These are phyloP conservation scores for Pelargonium nanum DNA, from an alignment of 345 rosid species.

Conservation along the genomic window DNA sequence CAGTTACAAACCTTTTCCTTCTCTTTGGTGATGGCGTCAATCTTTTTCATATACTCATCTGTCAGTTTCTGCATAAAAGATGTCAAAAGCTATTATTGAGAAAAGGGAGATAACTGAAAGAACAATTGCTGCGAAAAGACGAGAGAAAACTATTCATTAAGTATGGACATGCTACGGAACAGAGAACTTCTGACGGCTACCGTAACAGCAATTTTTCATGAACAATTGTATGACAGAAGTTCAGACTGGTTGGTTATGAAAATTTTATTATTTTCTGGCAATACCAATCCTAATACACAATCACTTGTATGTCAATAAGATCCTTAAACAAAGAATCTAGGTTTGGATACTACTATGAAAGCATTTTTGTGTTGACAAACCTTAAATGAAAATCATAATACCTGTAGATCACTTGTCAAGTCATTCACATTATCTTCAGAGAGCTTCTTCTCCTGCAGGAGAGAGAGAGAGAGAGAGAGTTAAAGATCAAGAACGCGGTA, in stretches of 20 bases:
- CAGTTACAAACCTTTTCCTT: constrained; percentile 66
- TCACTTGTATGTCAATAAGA: no score
- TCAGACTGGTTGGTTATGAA: no score
- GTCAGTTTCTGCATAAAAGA: constrained; percentile 60
- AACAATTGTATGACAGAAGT: no score
- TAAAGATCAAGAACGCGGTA: background rate
- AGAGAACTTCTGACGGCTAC: no score
- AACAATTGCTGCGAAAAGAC: background rate
- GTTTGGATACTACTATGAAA: no score
- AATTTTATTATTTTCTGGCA: no score
- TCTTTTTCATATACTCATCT: constrained; percentile 81
- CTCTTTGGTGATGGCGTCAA: constrained; percentile 67
- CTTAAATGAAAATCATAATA: constrained; percentile 17
- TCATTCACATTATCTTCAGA: constrained; percentile 96
- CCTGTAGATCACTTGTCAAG: constrained; percentile 85
- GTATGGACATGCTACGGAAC: no score
- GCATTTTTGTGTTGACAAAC: background rate
- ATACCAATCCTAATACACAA: no score
- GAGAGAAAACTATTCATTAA: background rate
- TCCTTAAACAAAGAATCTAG: no score
- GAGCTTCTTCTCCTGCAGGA: constrained; percentile 74
- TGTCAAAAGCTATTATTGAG: background rate
- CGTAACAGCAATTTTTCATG: no score
- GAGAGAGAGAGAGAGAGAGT: background rate
- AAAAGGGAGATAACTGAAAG: background rate